Conservation (phyloP, 2,329 filamentous ascomycete genomes). For the Colletotrichum nymphaeae region DNA sequence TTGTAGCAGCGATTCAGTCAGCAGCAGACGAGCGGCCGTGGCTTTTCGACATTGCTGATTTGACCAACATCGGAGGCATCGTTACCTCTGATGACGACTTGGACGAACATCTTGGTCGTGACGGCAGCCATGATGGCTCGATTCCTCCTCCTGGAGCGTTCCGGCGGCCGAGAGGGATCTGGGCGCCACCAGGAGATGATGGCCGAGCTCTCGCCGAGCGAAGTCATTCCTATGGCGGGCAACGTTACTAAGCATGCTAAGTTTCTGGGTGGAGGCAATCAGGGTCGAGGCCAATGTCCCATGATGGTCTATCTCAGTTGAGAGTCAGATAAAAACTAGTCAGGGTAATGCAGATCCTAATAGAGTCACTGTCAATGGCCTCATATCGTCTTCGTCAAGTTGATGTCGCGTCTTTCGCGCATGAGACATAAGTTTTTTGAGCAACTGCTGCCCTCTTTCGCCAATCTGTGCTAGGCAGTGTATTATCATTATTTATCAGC, state of each 20-base stretch:
- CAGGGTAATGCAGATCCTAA: background rate
- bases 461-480: background rate
- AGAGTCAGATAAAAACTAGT: background rate
- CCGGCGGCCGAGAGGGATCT: constrained; percentile 46
- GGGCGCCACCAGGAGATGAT: constrained; percentile 54
- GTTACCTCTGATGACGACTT: constrained; percentile 52
- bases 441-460: no score
- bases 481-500: background rate
- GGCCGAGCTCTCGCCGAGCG: constrained; percentile 40
- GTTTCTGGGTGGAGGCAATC: background rate
- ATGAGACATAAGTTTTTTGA: background rate
- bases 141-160: constrained; percentile 45
- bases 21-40: constrained; percentile 52
- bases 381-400: background rate
- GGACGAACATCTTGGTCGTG: constrained; percentile 47
- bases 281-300: background rate
- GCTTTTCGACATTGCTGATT: constrained; percentile 42
- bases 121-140: constrained; percentile 51
- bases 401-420: background rate
- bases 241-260: background rate
- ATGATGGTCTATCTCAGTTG: background rate
- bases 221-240: background rate
- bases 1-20: constrained; percentile 52
- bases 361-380: background rate
- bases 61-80: constrained; percentile 51